Evolutionary conservation across 2,329 filamentous ascomycete genomes (phyloP).

Genomic region (Microdochium trichocladiopsis): DNA sequence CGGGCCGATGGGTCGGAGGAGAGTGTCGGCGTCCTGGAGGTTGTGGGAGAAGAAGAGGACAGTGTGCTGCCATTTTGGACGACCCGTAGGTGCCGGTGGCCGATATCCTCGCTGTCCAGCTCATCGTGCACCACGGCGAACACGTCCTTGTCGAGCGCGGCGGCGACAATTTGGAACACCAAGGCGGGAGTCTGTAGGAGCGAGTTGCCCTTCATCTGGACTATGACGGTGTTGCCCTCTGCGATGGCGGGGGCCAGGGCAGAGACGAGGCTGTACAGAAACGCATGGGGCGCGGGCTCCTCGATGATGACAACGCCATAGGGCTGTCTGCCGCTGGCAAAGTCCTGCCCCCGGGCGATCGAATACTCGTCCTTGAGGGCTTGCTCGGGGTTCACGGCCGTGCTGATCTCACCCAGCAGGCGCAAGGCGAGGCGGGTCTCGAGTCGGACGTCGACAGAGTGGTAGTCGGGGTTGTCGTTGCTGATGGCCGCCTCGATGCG

Average conservation of each 20-base stretch:
- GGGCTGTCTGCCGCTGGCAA: slow-evolving; percentile 9
- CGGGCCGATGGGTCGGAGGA: not conserved
- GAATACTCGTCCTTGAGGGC: slow-evolving; percentile 21
- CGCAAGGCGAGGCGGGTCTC: slow-evolving; percentile 22
- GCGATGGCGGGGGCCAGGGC: slow-evolving; percentile 24
- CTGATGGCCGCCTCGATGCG: slow-evolving; percentile 21
- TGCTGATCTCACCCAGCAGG: slow-evolving; percentile 19
- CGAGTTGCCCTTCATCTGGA: slow-evolving; percentile 16
- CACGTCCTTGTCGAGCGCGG: slow-evolving; percentile 7
- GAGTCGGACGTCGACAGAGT: slow-evolving; percentile 21
- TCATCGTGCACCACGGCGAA: slow-evolving; percentile 18
- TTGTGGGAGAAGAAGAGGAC: no score
- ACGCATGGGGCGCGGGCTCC: slow-evolving; percentile 17
- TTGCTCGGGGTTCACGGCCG: slow-evolving; percentile 15
- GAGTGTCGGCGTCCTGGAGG: not conserved
- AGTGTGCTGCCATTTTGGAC: not conserved
- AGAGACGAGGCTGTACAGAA: slow-evolving; percentile 21
- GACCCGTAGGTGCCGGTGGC: not conserved
- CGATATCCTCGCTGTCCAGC: slow-evolving; percentile 3
- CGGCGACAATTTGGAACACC: slow-evolving; percentile 14
- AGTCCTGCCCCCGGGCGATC: slow-evolving; percentile 15
- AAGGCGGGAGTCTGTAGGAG: slow-evolving; percentile 12
- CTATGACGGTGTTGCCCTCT: slow-evolving; percentile 25
- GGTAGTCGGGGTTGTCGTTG: slow-evolving; percentile 18
- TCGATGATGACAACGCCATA: slow-evolving; percentile 22